phyloP scores from a whole-genome alignment of 345 rosid species.

The Physaria fendleri region DNA sequence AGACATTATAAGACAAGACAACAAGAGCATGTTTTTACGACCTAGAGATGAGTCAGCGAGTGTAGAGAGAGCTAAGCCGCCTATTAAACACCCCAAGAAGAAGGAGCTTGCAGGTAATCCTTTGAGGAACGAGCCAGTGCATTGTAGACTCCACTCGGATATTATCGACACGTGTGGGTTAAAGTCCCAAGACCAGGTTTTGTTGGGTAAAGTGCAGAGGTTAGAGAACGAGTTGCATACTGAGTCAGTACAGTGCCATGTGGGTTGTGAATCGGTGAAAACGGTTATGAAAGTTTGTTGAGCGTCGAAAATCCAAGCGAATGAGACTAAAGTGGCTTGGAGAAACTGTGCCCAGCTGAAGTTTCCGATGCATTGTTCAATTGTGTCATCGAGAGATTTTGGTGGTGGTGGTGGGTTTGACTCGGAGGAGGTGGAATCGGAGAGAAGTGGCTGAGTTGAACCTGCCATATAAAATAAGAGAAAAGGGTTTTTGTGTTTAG shows the following conservation, averaged over 20 bases:
- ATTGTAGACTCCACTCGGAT: slow-evolving; percentile 51
- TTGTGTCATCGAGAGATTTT: slow-evolving; percentile 34
- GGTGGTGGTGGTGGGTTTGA: slow-evolving; percentile 18
- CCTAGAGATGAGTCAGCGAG: slow-evolving; percentile 58
- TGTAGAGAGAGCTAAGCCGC: slow-evolving; percentile 41
- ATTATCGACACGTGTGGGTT: slow-evolving; percentile 32
- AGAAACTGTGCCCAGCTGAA: slow-evolving; percentile 40
- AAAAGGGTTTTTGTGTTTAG: not conserved
- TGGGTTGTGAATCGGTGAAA: slow-evolving; percentile 49
- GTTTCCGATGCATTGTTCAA: slow-evolving; percentile 41
- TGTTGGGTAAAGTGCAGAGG: slow-evolving; percentile 34
- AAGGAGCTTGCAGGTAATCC: slow-evolving; percentile 56
- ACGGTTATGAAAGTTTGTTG: slow-evolving; percentile 60
- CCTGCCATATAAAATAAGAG: slow-evolving; percentile 7
- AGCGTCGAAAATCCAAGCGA: slow-evolving; percentile 51
- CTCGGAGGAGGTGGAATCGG: slow-evolving; percentile 10
- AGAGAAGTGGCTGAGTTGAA: slow-evolving; percentile 31
- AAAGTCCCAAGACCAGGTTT: slow-evolving; percentile 46
- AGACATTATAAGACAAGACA: slow-evolving; percentile 43
- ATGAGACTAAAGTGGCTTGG: slow-evolving; percentile 50
- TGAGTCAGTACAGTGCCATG: slow-evolving; percentile 43
- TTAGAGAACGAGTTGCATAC: slow-evolving; percentile 17
- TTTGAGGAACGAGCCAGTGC: slow-evolving; percentile 37
- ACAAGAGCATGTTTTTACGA: slow-evolving; percentile 49
- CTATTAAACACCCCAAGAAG: slow-evolving; percentile 51